Percentiles rank a stretch among this genome's conserved stretches.
These are phyloP conservation scores for Brassica hybrid DNA, from an alignment of 441 rosid species.

Conservation along the genomic window DNA sequence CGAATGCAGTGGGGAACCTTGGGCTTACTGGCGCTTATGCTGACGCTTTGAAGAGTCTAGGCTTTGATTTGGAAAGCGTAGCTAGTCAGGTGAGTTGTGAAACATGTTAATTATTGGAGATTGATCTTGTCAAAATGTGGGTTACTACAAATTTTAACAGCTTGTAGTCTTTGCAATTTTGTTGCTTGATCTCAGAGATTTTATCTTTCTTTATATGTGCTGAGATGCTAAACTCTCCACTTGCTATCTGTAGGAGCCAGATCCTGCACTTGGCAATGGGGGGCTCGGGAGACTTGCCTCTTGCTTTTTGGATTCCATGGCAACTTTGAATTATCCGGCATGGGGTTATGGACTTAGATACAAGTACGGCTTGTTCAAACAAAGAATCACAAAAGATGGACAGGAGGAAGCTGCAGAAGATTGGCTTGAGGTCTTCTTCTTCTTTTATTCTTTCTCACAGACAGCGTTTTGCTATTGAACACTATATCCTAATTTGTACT, in stretches of 20 bases:
- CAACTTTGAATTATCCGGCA: conserved; percentile 93
- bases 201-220: conserved; percentile 2
- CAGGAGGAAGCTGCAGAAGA: conserved; percentile 96
- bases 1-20: conserved; percentile 91
- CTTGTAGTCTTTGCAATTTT: too few species aligned
- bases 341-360: conserved; percentile 99
- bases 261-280: conserved; percentile 99
- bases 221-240: conserved; percentile 27
- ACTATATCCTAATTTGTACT: neutral
- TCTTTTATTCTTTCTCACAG: too few species aligned
- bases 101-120: too few species aligned
- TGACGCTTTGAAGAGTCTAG: conserved; percentile 81
- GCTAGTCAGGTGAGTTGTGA: conserved; percentile 78
- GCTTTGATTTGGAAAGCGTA: conserved; percentile 76
- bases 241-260: conserved; percentile 75
- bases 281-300: conserved; percentile 99
- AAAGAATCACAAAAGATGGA: conserved; percentile 83
- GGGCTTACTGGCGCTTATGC: conserved; percentile 88
- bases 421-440: conserved; percentile 89
- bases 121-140: too few species aligned
- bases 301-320: conserved; percentile 94
- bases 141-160: too few species aligned
- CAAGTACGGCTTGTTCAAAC: conserved; percentile 92
- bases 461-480: too few species aligned
- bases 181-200: neutral